phyloP scores from a whole-genome alignment of 768 basidiomycete species.

The Rhodotorula babjevae region DNA sequence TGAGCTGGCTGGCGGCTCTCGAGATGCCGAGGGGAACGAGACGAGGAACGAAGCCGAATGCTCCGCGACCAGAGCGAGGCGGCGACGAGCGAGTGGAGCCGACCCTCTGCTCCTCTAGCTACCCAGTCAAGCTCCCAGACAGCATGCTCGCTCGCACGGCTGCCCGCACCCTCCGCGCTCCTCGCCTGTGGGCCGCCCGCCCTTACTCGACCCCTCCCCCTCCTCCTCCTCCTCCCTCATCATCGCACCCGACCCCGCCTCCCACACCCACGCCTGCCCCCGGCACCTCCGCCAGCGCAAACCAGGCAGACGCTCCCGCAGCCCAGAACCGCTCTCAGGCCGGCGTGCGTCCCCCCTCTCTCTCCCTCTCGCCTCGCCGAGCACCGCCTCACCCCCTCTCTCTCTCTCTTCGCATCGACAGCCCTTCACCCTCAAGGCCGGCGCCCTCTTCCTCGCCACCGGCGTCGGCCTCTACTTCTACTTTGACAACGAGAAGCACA shows the following conservation, averaged over 20 bases:
- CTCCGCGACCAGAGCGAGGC: too few relatives aligned
- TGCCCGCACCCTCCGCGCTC: not conserved
- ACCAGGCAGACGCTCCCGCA: conserved; percentile 4
- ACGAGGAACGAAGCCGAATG: too few relatives aligned
- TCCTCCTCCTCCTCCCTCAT: not conserved
- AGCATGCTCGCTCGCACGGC: not conserved
- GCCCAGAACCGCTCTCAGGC: conserved; percentile 14
- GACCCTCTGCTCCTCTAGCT: too few relatives aligned
- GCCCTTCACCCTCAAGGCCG: conserved; percentile 89
- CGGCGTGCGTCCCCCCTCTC: conserved; percentile 11
- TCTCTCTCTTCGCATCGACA: conserved; percentile 44
- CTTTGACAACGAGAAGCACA: conserved; percentile 79
- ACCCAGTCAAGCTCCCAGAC: too few relatives aligned
- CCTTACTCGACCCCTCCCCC: not conserved
- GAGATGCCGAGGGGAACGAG: too few relatives aligned
- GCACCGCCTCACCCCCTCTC: not conserved
- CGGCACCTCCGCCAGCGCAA: conserved; percentile 1
- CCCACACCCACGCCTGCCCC: not conserved
- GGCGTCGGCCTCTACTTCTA: conserved; percentile 79
- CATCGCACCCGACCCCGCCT: not conserved
- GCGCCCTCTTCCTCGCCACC: conserved; percentile 73
- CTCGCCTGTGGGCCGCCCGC: not conserved
- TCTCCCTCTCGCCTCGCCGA: not conserved
- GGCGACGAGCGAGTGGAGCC: too few relatives aligned
- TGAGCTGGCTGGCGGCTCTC: too few relatives aligned